Base-by-base conservation (phyloP, 768 basidiomycete genomes). In the Fibroporia radiculosa region DNA sequence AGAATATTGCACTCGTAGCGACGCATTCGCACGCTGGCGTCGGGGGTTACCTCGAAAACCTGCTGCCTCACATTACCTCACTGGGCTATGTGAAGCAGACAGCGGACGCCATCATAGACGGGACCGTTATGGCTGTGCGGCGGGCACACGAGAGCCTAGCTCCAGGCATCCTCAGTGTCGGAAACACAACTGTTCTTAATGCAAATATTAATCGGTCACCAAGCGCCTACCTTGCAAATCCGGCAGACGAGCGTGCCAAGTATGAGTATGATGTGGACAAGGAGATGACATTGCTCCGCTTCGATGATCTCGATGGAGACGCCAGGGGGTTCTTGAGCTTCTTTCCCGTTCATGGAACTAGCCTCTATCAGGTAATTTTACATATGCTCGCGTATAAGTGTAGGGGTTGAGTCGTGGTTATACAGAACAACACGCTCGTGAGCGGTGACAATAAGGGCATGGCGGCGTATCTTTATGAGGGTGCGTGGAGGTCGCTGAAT, bases 391-490 rank as follows among this genome's bases (percentile, higher is more conserved):
- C 4, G 25, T 27, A 22, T 12, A 13, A 26, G 26, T 8, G 8
- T 8, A 12, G 25, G 18, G n/a, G 10, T 14, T 35, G 8, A 29
- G 6, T 27, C 14, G 22, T n/a, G 11, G 16, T 26, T 33, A 4
- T 16, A 22, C 50, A 87, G 83, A 90, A 89, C 57, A 89, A 87
- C 50, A 87, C 85, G 1, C 66, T 88, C n/a, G 74, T 89, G 24
- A 87, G 84, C 60, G 63, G 73, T 3, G 87, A 89, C 62, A 89
- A 89, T 67, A 89, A 90, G 60, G 87, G 87, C 31, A 87, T 89
- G 84, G 84, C 86, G 3, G 84, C 84, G 6, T 82, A 75, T 60
- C 58, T 88, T 14, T 90, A 85, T 48, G 87, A 89, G 70, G 65
- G 82, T 82, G 47, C 40, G 72, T 45, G 18, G 1, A 40, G 29